phyloP scores from a whole-genome alignment of 2,329 filamentous ascomycete species.

The Diaporthe caulivora region DNA sequence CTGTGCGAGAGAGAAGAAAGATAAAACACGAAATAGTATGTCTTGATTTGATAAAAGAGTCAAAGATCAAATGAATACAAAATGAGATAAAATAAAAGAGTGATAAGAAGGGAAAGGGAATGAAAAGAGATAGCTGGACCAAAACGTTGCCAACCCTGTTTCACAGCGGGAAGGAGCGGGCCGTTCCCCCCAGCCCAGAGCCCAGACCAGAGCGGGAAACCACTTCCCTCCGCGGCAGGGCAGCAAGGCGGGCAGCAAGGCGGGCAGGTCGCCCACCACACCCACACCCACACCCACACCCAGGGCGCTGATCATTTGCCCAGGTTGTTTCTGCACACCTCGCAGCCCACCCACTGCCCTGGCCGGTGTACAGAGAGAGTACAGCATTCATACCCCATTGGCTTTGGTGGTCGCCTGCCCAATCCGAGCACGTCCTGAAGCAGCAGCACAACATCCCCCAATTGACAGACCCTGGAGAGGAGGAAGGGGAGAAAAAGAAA shows the following conservation, averaged over 20 bases:
- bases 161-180: constrained; percentile 38
- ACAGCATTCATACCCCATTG: constrained; percentile 2
- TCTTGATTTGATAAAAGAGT: background rate
- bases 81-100: background rate
- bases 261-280: no score
- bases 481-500: background rate
- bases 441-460: no score
- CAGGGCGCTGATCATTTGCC: constrained; percentile 18
- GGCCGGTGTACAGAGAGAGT: constrained; percentile 21
- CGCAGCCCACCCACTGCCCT: constrained; percentile 5
- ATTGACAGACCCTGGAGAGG: constrained; percentile 1
- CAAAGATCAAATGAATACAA: background rate
- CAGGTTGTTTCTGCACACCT: background rate
- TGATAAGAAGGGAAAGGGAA: no score
- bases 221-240: background rate
- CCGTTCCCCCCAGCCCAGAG: constrained; percentile 28
- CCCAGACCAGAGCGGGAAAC: constrained; percentile 10
- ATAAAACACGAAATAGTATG: background rate
- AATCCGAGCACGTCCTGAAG: background rate
- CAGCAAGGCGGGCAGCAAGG: background rate
- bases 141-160: constrained; percentile 28
- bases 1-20: background rate
- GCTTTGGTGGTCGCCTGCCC: background rate
- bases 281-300: constrained; percentile 4
- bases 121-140: background rate